Evolutionary conservation across 805 yeast species (phyloP), one percentile per base, ranked within the genome.

Genomic region (Pichia membranifaciens): DNA sequence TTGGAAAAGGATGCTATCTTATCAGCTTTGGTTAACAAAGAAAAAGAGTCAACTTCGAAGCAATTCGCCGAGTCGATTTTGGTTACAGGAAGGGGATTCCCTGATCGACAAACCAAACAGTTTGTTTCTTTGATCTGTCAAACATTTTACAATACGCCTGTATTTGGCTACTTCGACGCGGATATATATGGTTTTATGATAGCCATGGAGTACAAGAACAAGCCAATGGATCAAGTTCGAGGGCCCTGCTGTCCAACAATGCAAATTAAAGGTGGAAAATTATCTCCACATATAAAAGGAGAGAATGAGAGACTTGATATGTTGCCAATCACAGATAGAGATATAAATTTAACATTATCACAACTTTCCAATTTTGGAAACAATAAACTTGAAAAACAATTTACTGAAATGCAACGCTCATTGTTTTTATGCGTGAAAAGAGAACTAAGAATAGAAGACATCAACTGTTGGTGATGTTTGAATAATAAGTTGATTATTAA

Each of bases 81-180:
- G 0, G 60, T 84, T 8, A 82, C 88, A 0, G 87, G 85, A 0
- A 78, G 76, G 57, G 89, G 89, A 4, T 81, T 70, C 54, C 87
- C 89, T 0, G 89, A 83, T 58, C 55, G 67, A 12, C 60, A 74
- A 5, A 81, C 87, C 0, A 66, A 71, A 41, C 52, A 57, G 21
- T 72, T 81, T 47, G 34, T 48, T 2, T 43, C 51, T 3, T 49
- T 56, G 17, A 50, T 61, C n/a, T 67, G 70, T 0, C 42, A 53
- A 0, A 53, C 48, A 16, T 55, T 45, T 21, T 9, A 23, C 0
- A 9, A 43, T 0, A 56, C 69, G 1, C 76, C 76, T 0, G 57
- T 78, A 0, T 57, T 59, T 18, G 79, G 75, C 1, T 66, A 76
- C 31, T 79, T 81, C 23, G 89, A 83, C 58, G 73, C 83, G 15